Conservation (phyloP, 129 eudicot genomes). For the Tanacetum coccineum region DNA sequence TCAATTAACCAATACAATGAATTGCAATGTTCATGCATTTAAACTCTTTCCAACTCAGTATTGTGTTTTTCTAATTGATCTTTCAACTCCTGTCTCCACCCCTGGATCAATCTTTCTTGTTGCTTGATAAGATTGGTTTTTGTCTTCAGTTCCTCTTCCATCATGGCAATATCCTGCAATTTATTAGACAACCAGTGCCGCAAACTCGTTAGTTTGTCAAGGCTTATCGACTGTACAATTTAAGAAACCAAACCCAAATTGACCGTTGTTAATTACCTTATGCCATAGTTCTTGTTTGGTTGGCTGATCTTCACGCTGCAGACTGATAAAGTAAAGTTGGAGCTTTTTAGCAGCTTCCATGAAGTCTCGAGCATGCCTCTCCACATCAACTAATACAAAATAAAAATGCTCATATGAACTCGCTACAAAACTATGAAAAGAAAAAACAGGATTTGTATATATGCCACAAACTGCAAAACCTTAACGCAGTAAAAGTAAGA, state of each 20-base stretch:
- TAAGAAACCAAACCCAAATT: background rate
- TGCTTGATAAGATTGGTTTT: no score
- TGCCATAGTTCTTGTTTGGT: slow-evolving; percentile 61
- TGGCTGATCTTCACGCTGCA: slow-evolving; percentile 86
- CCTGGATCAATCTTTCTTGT: no score
- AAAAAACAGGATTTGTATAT: no score
- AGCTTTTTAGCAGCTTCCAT: slow-evolving; percentile 99
- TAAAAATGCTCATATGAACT: slow-evolving; percentile 2
- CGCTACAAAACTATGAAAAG: no score
- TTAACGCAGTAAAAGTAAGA: no score
- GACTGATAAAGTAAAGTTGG: slow-evolving; percentile 70
- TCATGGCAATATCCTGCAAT: slow-evolving; percentile 65
- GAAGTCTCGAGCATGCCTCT: slow-evolving; percentile 97
- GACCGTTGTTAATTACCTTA: slow-evolving; percentile 43
- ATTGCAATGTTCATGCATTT: background rate
- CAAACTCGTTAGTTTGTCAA: background rate
- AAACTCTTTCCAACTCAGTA: slow-evolving; percentile 65
- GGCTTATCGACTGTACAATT: background rate
- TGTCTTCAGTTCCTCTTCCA: slow-evolving; percentile 32
- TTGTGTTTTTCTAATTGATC: slow-evolving; percentile 81
- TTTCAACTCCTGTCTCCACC: slow-evolving; percentile 39
- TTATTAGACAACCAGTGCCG: background rate
- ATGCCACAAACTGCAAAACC: no score
- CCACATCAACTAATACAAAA: slow-evolving; percentile 77
- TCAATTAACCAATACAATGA: background rate